Percentiles rank a stretch among this genome's conserved stretches.
These are phyloP conservation scores for Thelonectria olida DNA, from an alignment of 2,329 filamentous ascomycete genomes.

Conservation along the genomic window DNA sequence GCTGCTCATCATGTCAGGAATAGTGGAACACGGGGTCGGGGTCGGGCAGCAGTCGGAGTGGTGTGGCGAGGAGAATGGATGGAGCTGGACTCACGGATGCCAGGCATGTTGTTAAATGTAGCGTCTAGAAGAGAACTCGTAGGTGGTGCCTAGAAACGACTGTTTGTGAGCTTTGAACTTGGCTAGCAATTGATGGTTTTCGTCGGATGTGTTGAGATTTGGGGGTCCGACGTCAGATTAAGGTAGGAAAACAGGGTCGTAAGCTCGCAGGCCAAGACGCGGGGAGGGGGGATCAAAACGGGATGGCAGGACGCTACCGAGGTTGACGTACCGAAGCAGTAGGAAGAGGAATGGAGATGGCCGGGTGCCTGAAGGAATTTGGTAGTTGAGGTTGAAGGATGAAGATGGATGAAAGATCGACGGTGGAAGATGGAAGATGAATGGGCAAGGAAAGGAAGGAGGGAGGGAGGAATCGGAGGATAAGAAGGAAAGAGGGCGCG, in stretches of 20 bases:
- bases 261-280: not conserved
- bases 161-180: conserved; percentile 23
- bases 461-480: conserved; percentile 8
- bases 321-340: conserved; percentile 13
- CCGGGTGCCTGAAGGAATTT: not conserved
- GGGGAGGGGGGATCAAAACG: conserved; percentile 7
- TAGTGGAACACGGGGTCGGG: not conserved
- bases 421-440: not conserved
- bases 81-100: conserved; percentile 58
- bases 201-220: not conserved
- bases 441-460: not conserved
- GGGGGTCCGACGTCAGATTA: not conserved
- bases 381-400: conserved; percentile 3
- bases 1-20: conserved; percentile 47
- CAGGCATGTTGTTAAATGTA: conserved; percentile 55
- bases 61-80: not conserved
- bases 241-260: conserved; percentile 6
- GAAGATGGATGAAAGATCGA: not conserved
- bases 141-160: conserved; percentile 9
- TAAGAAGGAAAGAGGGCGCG: not conserved
- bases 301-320: not conserved
- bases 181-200: not conserved
- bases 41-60: not conserved
- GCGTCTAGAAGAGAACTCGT: not conserved
- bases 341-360: not conserved